These are phyloP conservation scores for Phytopythium aichiense DNA, from an alignment of 352 stramenopile species.

Conservation along the genomic window DNA sequence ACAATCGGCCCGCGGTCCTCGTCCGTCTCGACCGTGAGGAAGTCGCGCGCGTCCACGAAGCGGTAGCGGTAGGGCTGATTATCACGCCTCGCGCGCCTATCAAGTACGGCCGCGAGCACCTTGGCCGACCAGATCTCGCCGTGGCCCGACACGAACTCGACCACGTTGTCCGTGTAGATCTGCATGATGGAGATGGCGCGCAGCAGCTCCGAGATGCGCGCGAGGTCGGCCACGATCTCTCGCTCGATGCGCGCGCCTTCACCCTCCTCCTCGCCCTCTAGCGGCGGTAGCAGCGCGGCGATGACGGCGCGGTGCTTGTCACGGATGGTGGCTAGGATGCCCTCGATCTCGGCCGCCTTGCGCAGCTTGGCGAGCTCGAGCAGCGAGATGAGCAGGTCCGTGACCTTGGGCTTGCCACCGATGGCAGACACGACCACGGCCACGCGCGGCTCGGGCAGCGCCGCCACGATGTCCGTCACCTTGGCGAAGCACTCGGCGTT, in stretches of 20 bases:
- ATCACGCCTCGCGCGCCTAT: constrained; percentile 29
- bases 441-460: constrained; percentile 40
- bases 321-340: constrained; percentile 65
- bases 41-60: constrained; percentile 92
- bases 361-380: constrained; percentile 86
- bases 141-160: constrained; percentile 94
- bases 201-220: constrained; percentile 73
- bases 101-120: constrained; percentile 84
- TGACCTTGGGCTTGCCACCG: constrained; percentile 95
- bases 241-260: constrained; percentile 52
- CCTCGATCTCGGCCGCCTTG: constrained; percentile 62
- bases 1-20: constrained; percentile 75
- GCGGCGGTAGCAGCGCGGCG: constrained; percentile 39
- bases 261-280: constrained; percentile 29
- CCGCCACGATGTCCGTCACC: constrained; percentile 66
- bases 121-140: constrained; percentile 95
- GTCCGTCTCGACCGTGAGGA: constrained; percentile 77
- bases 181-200: constrained; percentile 88
- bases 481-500: constrained; percentile 90
- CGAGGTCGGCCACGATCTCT: constrained; percentile 59
- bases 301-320: constrained; percentile 82
- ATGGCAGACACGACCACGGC: constrained; percentile 94
- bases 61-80: constrained; percentile 68
- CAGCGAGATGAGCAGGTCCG: constrained; percentile 92
- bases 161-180: constrained; percentile 78